Conservation (phyloP, 2,329 filamentous ascomycete genomes). For the Fusarium poae region DNA sequence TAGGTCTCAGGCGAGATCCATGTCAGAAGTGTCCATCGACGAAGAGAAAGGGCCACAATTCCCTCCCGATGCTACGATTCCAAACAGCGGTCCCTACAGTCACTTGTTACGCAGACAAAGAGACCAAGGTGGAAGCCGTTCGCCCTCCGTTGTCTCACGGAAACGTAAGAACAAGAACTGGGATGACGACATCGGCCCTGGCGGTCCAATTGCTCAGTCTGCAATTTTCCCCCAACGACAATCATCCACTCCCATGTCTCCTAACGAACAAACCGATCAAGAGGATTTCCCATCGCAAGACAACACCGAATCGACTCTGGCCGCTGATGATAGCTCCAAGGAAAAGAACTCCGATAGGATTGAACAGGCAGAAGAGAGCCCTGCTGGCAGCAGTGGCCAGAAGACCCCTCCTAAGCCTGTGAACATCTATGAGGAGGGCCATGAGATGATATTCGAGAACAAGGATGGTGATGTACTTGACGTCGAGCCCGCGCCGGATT, state of each 20-base stretch:
- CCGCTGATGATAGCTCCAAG: constrained; percentile 52
- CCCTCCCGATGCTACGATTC: constrained; percentile 78
- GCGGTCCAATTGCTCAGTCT: constrained; percentile 89
- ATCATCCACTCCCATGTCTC: constrained; percentile 40
- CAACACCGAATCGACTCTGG: constrained; percentile 52
- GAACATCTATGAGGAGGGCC: constrained; percentile 84
- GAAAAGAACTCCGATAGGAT: constrained; percentile 49
- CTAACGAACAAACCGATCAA: constrained; percentile 46
- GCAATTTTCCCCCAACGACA: constrained; percentile 81
- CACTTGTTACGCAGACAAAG: constrained; percentile 85
- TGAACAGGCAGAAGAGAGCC: constrained; percentile 44
- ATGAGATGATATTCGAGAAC: constrained; percentile 85
- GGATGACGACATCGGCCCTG: constrained; percentile 79
- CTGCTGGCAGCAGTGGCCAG: constrained; percentile 32
- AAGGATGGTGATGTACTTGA: constrained; percentile 87
- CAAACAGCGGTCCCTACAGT: constrained; percentile 66
- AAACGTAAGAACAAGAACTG: constrained; percentile 75
- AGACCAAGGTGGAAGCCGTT: constrained; percentile 76
- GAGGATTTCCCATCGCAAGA: constrained; percentile 51
- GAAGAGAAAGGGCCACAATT: constrained; percentile 71
- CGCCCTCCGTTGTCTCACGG: constrained; percentile 70
- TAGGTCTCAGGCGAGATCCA: constrained; percentile 85
- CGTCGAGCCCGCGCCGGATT: constrained; percentile 59
- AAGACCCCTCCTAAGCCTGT: constrained; percentile 54
- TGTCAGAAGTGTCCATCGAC: constrained; percentile 81